Conservation (phyloP, 352 stramenopile species). For the Pythium oligandrum region DNA sequence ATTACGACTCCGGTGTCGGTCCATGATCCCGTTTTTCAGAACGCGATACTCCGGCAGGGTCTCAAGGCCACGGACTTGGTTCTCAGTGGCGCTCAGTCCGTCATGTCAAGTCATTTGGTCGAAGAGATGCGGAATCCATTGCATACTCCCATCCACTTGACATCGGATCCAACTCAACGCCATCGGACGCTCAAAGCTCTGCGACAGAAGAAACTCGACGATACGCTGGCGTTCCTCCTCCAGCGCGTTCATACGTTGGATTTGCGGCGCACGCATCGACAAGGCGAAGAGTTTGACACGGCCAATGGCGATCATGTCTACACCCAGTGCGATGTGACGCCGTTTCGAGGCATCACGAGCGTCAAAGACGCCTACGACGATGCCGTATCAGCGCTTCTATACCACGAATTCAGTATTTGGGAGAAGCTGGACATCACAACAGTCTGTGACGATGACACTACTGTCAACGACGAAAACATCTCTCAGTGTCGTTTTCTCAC, state of each 20-base stretch:
- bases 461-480: background rate
- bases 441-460: background rate
- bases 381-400: background rate
- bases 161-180: background rate
- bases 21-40: background rate
- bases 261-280: background rate
- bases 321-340: constrained; percentile 1
- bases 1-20: background rate
- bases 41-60: too few species aligned
- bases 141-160: constrained; percentile 5
- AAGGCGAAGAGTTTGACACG: background rate
- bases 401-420: constrained; percentile 1
- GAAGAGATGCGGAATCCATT: background rate
- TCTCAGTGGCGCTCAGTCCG: background rate
- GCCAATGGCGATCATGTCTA: background rate
- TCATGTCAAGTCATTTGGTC: background rate
- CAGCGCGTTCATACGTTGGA: constrained; percentile 1
- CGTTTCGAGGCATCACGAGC: background rate
- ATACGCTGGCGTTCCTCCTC: constrained; percentile 5
- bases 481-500: constrained; percentile 2
- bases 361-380: constrained; percentile 3
- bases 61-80: background rate
- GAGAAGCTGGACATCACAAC: background rate
- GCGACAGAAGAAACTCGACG: constrained; percentile 1
- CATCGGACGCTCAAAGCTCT: constrained; percentile 1